phyloP scores from a whole-genome alignment of 345 rosid species.

The Carallia pectinifolia region DNA sequence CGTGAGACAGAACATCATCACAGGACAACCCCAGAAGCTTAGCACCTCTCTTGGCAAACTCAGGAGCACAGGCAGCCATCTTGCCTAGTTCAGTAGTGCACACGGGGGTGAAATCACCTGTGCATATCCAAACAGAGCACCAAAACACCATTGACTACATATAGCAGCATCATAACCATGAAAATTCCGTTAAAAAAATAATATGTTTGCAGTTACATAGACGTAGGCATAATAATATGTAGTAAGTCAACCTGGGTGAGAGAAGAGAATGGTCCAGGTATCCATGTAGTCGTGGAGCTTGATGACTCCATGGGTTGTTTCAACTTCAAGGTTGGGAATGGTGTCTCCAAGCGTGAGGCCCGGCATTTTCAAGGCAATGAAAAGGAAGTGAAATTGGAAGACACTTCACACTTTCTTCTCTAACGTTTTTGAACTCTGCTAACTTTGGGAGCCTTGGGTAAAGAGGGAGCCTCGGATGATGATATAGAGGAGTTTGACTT shows the following conservation, averaged over 20 bases:
- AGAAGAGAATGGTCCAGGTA: conserved; percentile 75
- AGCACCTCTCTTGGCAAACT: conserved; percentile 58
- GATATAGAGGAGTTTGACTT: neutral
- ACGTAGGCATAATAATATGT: no score
- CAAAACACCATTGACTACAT: no score
- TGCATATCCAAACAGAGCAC: neutral
- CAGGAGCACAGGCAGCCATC: conserved; percentile 51
- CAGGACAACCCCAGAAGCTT: conserved; percentile 82
- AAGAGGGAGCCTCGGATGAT: neutral
- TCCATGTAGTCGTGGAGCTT: conserved; percentile 62
- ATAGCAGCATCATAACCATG: neutral
- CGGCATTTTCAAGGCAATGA: conserved; percentile 42
- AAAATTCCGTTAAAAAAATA: neutral
- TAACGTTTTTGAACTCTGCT: no score
- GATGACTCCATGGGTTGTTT: conserved; percentile 60
- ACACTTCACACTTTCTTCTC: neutral
- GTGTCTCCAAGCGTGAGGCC: conserved; percentile 73
- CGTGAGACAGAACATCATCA: conserved; percentile 59
- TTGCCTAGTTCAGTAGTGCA: conserved; percentile 77
- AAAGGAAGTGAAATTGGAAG: neutral
- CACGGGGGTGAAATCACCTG: conserved; percentile 84
- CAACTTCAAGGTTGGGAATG: conserved; percentile 64
- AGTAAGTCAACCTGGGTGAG: conserved; percentile 52
- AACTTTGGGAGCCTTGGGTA: neutral
- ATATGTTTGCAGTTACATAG: neutral